Evolutionary conservation across 108 stramenopile genomes (phyloP), one percentile per base, ranked within the genome.

Genomic region (Conticribra weissflogii): DNA sequence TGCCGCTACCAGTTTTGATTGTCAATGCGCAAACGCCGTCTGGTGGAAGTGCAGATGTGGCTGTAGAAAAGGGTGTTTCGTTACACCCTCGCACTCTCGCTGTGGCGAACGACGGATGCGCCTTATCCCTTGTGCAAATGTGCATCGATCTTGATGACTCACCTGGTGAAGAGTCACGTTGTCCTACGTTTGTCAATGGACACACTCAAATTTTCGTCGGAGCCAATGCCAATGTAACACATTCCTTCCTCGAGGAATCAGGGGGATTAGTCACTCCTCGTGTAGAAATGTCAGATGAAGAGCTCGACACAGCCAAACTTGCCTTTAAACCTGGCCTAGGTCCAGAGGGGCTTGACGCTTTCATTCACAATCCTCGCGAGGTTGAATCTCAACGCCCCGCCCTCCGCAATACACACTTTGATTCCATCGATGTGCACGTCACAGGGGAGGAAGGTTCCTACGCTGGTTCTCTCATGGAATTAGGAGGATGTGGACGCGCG

Each of bases 151-250:
- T 96, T 30, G 81, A 88, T 54, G 83, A 74, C 4, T 44, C 53
- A 19, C 67, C 69, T 28, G 17, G 60, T 3, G 71, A 63, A 1
- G 81, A 61, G 29, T 46, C 66, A 21, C 59, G 68, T 9, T 44
- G 65, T 61, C 74, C 91, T n/a, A 91, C 83, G 52, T 69, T 96
- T 25, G 85, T 86, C 84, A 96, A 96, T 82, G 92, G 92, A 17
- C 89, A 78, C 69, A 93, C 91, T 16, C 95, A 96, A 78, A 59
- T 93, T 18, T 91, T 83, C 63, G 80, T 96, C 27, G 83, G 89
- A 23, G 78, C 76, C 27, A 78, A 67, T 65, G 89, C 91, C 32
- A 88, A 93, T 53, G 74, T 94, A 18, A 92, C 89, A 8, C 95
- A 96, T 66, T 81, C 91, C 15, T 88, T 84, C 63, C 73, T 94